Percentiles rank a stretch among this genome's conserved stretches.
These are phyloP conservation scores for Zymoseptoria ardabiliae DNA, from an alignment of 2,329 filamentous ascomycete species.

Conservation along the genomic window DNA sequence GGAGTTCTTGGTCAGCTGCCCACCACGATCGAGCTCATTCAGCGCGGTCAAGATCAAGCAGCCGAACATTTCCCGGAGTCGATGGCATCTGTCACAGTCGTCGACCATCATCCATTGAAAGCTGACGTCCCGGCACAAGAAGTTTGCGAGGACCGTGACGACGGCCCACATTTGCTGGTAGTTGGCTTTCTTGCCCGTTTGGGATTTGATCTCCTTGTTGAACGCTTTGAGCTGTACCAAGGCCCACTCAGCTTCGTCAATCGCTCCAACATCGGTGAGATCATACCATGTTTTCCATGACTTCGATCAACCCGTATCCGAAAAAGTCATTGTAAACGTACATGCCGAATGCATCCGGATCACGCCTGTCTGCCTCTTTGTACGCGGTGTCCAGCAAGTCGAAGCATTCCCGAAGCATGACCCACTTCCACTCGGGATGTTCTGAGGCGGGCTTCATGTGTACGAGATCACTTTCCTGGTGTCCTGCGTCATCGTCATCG, in stretches of 20 bases:
- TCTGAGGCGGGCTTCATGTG: too few species aligned
- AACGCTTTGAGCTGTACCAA: neutral
- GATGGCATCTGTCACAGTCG: slow-evolving; percentile 1
- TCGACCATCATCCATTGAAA: slow-evolving; percentile 2
- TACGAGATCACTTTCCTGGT: too few species aligned
- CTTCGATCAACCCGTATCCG: slow-evolving; percentile 2
- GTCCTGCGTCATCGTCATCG: neutral
- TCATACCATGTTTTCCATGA: slow-evolving; percentile 4
- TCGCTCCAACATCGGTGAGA: neutral
- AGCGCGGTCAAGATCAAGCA: slow-evolving; percentile 6
- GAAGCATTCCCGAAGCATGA: slow-evolving; percentile 5
- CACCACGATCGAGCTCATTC: slow-evolving; percentile 6
- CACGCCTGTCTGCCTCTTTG: neutral
- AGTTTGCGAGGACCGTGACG: slow-evolving; percentile 4
- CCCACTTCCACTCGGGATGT: slow-evolving; percentile 6
- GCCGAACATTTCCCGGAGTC: slow-evolving; percentile 1
- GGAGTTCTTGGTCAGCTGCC: slow-evolving; percentile 3
- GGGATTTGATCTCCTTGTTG: neutral
- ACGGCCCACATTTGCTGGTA: slow-evolving; percentile 7
- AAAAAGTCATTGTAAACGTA: slow-evolving; percentile 3
- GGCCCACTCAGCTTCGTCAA: neutral
- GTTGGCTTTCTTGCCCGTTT: neutral
- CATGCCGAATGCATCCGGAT: slow-evolving; percentile 1
- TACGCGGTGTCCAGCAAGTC: slow-evolving; percentile 2
- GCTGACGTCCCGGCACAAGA: neutral